Evolutionary conservation across 805 yeast species (phyloP).

Genomic region (Yamadazyma ubonensis): DNA sequence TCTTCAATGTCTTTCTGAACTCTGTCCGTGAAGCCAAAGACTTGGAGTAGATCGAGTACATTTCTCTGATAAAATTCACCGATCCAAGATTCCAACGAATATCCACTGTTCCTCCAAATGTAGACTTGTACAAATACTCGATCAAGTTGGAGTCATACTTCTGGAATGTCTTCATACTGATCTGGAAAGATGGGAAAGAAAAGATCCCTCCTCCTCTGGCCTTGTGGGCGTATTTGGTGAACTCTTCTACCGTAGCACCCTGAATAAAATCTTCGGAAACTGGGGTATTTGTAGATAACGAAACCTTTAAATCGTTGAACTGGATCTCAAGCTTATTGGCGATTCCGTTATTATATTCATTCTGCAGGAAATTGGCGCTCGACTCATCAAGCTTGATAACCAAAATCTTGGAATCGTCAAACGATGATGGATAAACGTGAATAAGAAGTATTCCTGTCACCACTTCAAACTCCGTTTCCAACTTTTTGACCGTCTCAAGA

Average conservation of each 20-base stretch:
- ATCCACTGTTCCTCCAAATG: slow-evolving; percentile 87
- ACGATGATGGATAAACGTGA: slow-evolving; percentile 79
- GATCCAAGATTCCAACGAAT: slow-evolving; percentile 94
- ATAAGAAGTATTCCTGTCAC: slow-evolving; percentile 53
- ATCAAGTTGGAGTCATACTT: slow-evolving; percentile 49
- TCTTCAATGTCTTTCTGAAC: slow-evolving; percentile 34
- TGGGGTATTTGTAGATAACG: slow-evolving; percentile 60
- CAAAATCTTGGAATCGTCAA: slow-evolving; percentile 74
- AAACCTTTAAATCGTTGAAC: slow-evolving; percentile 61
- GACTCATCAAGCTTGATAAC: slow-evolving; percentile 57
- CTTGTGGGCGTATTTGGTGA: slow-evolving; percentile 51
- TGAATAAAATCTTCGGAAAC: slow-evolving; percentile 50
- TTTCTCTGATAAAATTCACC: slow-evolving; percentile 82
- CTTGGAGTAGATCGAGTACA: slow-evolving; percentile 84
- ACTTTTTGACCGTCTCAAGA: slow-evolving; percentile 37
- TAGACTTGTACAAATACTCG: slow-evolving; percentile 65
- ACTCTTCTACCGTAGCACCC: slow-evolving; percentile 50
- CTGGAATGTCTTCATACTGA: slow-evolving; percentile 77
- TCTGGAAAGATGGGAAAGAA: slow-evolving; percentile 70
- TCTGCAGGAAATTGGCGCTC: slow-evolving; percentile 52
- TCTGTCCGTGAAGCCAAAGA: slow-evolving; percentile 62
- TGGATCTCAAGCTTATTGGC: slow-evolving; percentile 60
- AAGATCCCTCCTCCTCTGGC: slow-evolving; percentile 81
- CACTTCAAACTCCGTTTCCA: slow-evolving; percentile 70
- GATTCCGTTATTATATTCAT: slow-evolving; percentile 42